Base-by-base conservation (phyloP, 2,329 filamentous ascomycete species). In the Cryphonectria japonica region DNA sequence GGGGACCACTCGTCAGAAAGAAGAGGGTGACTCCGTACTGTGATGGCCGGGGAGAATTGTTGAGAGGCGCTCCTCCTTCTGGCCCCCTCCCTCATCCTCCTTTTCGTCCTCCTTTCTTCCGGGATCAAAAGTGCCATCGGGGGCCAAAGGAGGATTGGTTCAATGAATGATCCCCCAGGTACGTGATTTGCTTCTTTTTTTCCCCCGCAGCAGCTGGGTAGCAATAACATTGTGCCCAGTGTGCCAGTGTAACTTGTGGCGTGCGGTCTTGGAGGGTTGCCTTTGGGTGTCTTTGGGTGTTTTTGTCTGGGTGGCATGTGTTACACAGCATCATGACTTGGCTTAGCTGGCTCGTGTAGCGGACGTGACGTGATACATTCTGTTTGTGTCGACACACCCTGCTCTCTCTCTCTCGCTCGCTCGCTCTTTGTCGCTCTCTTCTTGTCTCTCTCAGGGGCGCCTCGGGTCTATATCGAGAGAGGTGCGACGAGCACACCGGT, bases 241-340 rank as follows among this genome's bases (percentile, higher is more conserved):
- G 61, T 26, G 54, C 26, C 39, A 22, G 61, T 63, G 61, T 29
- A 26, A 63, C n/a, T 32, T 26, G n/a, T 43, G n/a, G 61, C 61
- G 61, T 37, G 32, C 59, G 29, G 29, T 61, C 32, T 29, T 8
- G 68, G 13, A 34, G 3, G 41, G 41, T 46, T 22, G 43, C 43
- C 43, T 46, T 19, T 22, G 16, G 8, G 37, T 39, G 37, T 9
- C 37, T 39, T 39, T 39, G 37, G 37, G 37, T 39, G 64, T n/a
- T 34, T 29, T 14, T 52, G 41, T 59, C 41, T 34, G 62, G 37
- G 41, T 9, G 3, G 62, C 26, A 50, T 39, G 39, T 46, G 69
- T 71, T 65, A 71, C 69, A 71, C 69, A 43, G 14, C 69, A 64
- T 67, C 60, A 41, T 50, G 50, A 60, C 50, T 52, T 37, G 54